These are phyloP conservation scores for Royoungia palumana DNA, from an alignment of 768 basidiomycete genomes.

Conservation along the genomic window DNA sequence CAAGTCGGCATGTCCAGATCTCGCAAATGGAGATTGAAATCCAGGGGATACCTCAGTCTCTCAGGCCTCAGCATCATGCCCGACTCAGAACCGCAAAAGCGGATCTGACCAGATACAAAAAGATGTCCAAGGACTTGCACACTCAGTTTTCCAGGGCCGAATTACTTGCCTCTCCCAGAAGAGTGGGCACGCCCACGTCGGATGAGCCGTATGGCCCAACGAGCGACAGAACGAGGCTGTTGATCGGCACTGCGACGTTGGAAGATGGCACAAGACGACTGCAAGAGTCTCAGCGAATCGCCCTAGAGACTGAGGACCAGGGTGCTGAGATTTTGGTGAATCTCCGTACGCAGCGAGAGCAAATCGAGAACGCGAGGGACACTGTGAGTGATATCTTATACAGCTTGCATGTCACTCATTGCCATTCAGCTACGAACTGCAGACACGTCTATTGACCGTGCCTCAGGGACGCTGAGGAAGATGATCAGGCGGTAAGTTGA, in stretches of 20 bases:
- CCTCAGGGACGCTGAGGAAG: constrained; percentile 87
- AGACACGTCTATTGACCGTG: constrained; percentile 86
- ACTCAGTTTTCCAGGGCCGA: constrained; percentile 69
- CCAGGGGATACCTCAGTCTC: constrained; percentile 86
- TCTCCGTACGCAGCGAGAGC: constrained; percentile 84
- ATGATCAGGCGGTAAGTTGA: constrained; percentile 87
- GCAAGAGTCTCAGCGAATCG: constrained; percentile 87
- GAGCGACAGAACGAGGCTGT: constrained; percentile 74
- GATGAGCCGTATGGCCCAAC: constrained; percentile 78
- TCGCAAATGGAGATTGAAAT: constrained; percentile 99
- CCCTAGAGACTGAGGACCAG: constrained; percentile 93
- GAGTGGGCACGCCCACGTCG: constrained; percentile 40
- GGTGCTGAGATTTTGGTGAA: constrained; percentile 90
- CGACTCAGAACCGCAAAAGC: constrained; percentile 74
- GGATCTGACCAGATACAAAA: constrained; percentile 77
- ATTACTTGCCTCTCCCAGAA: constrained; percentile 57
- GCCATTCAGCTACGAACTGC: constrained; percentile 70
- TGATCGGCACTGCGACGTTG: constrained; percentile 73
- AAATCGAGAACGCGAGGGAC: constrained; percentile 89
- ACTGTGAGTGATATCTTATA: constrained; percentile 51
- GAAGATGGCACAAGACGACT: constrained; percentile 83
- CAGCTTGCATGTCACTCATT: not conserved
- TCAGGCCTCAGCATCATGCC: constrained; percentile 71
- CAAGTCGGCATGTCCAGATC: constrained; percentile 48
- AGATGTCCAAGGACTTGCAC: constrained; percentile 70